phyloP scores from a whole-genome alignment of 805 yeast species.

The Candida succiphila region DNA sequence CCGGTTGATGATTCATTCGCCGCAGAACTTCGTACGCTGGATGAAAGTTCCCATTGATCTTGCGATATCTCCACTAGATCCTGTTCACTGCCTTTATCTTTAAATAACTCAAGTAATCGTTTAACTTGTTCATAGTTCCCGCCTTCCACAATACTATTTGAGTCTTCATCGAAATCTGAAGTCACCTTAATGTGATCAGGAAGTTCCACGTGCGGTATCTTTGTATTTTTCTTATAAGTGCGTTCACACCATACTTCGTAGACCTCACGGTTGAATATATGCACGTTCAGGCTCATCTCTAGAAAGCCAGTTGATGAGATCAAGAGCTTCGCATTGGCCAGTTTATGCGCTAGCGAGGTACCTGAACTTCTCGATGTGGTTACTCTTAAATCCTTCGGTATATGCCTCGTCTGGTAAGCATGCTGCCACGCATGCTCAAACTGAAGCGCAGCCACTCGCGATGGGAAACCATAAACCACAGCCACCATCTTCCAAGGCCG shows the following conservation, averaged over 20 bases:
- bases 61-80: no score
- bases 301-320: slow-evolving; percentile 32
- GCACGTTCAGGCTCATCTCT: slow-evolving; percentile 34
- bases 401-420: slow-evolving; percentile 53
- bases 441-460: slow-evolving; percentile 58
- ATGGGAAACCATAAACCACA: slow-evolving; percentile 64
- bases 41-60: no score
- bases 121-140: slow-evolving; percentile 22
- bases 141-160: slow-evolving; percentile 7
- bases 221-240: no score
- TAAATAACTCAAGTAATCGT: no score
- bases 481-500: slow-evolving; percentile 70
- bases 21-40: no score
- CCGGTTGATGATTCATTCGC: no score
- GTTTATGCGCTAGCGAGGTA: slow-evolving; percentile 30
- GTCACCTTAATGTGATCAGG: slow-evolving; percentile 14
- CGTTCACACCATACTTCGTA: slow-evolving; percentile 26
- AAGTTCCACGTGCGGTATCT: slow-evolving; percentile 19
- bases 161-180: slow-evolving; percentile 3
- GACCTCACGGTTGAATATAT: slow-evolving; percentile 28
- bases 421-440: slow-evolving; percentile 88
- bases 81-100: no score
- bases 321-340: slow-evolving; percentile 38
- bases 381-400: slow-evolving; percentile 28
- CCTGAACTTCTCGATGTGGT: slow-evolving; percentile 27